phyloP scores from a whole-genome alignment of 805 yeast species.

The Hanseniaspora occidentalis region DNA sequence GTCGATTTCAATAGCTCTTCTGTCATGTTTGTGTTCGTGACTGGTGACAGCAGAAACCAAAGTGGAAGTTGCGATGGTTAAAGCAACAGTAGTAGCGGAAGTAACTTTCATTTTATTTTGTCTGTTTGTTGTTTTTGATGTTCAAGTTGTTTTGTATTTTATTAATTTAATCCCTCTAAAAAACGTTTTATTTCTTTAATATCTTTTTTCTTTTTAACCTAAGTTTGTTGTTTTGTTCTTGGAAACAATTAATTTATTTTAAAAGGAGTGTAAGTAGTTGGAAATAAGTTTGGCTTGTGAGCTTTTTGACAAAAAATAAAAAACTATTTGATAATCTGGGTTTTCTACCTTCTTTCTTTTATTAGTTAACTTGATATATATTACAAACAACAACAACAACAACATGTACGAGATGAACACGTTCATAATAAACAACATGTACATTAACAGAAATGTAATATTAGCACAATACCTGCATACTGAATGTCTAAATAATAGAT shows the following conservation, averaged over 20 bases:
- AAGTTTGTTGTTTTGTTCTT: constrained; percentile 4
- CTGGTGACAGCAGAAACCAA: constrained; percentile 17
- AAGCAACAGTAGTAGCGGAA: constrained; percentile 20
- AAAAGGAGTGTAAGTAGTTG: constrained; percentile 28
- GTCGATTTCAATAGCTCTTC: constrained; percentile 39
- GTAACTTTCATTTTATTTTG: constrained; percentile 22
- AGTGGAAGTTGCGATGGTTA: constrained; percentile 21
- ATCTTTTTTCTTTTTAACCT: constrained; percentile 4
- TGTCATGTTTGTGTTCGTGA: constrained; percentile 34
- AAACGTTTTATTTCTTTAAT: neutral
- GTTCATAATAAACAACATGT: too few species aligned
- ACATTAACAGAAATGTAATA: too few species aligned
- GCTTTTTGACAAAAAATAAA: neutral
- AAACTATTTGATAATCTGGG: neutral
- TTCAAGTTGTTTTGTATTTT: neutral
- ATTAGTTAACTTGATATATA: too few species aligned
- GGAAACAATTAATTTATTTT: constrained; percentile 2
- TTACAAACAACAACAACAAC: too few species aligned
- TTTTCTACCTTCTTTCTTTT: neutral
- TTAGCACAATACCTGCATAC: too few species aligned
- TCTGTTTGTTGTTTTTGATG: neutral
- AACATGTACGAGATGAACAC: too few species aligned
- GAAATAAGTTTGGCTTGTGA: constrained; percentile 3
- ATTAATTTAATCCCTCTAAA: neutral
- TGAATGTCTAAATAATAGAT: too few species aligned